phyloP scores from a whole-genome alignment of 2,329 filamentous ascomycete genomes.

The Hymenoscyphus infarciens region DNA sequence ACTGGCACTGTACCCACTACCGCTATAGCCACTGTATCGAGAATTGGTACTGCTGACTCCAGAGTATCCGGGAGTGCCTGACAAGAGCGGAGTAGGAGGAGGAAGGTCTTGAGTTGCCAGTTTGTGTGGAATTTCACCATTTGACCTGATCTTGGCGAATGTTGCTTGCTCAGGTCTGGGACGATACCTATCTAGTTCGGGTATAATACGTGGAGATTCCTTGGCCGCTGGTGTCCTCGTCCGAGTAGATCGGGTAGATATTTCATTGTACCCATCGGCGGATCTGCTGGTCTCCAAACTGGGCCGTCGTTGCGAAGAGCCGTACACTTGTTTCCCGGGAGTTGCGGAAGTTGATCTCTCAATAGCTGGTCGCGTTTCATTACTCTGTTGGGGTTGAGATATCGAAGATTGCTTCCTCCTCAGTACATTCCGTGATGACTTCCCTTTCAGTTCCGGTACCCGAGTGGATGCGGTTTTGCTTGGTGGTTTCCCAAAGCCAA shows the following conservation, averaged over 20 bases:
- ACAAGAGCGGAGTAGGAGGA: conserved; percentile 64
- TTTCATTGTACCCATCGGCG: conserved; percentile 37
- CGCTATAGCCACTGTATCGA: conserved; percentile 34
- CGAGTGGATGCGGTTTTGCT: conserved; percentile 14
- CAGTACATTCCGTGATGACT: conserved; percentile 42
- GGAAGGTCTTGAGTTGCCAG: conserved; percentile 62
- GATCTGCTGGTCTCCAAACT: conserved; percentile 27
- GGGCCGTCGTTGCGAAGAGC: conserved; percentile 20
- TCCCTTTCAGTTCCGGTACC: conserved; percentile 26
- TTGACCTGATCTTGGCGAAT: conserved; percentile 33
- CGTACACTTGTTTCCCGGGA: conserved; percentile 20
- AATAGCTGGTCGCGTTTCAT: conserved; percentile 22
- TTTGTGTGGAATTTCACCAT: conserved; percentile 50
- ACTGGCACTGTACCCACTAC: conserved; percentile 60
- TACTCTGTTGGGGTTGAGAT: conserved; percentile 36
- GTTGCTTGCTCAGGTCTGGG: conserved; percentile 40
- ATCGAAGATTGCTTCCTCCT: conserved; percentile 49
- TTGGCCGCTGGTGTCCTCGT: conserved; percentile 21
- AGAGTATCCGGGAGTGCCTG: conserved; percentile 40
- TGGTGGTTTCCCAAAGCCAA: conserved; percentile 26
- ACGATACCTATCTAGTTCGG: conserved; percentile 60
- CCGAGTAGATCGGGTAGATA: conserved; percentile 38
- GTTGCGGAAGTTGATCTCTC: conserved; percentile 24
- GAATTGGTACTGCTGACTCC: conserved; percentile 44
- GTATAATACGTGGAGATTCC: conserved; percentile 42